A percentile compares a stretch with the other conserved stretches of the same genome.
Conservation (phyloP, 1,139 yeast genomes). For the Wickerhamomyces sp. region DNA sequence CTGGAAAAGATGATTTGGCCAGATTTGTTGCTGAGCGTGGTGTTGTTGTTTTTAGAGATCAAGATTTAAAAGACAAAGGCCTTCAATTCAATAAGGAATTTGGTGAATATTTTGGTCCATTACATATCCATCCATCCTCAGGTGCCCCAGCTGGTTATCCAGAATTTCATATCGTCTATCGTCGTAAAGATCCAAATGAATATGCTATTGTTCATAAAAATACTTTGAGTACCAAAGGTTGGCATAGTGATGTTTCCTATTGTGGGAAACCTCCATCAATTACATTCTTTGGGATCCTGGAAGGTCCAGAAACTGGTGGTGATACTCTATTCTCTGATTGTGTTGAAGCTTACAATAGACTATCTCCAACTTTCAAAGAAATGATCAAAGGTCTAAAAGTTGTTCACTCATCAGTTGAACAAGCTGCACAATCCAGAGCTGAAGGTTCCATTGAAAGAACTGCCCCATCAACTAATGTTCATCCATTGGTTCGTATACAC, state of each 20-base stretch:
- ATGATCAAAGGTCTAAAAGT: conserved; percentile 55
- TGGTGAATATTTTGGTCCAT: conserved; percentile 60
- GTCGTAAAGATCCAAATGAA: conserved; percentile 41
- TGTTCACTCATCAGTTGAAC: conserved; percentile 64
- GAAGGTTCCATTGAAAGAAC: conserved; percentile 63
- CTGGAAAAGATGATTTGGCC: conserved; percentile 62
- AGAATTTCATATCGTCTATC: conserved; percentile 58
- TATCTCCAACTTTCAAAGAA: conserved; percentile 56
- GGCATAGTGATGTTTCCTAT: conserved; percentile 71
- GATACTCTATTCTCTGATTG: conserved; percentile 68
- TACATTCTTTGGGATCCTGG: conserved; percentile 56
- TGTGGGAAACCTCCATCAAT: conserved; percentile 45
- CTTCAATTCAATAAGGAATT: conserved; percentile 48
- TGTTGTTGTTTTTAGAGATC: conserved; percentile 62
- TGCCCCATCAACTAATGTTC: conserved; percentile 51
- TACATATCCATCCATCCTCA: conserved; percentile 72
- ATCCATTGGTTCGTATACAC: conserved; percentile 64
- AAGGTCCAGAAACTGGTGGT: conserved; percentile 64
- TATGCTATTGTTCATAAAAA: conserved; percentile 33
- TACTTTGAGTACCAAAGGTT: conserved; percentile 35
- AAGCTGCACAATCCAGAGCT: conserved; percentile 49
- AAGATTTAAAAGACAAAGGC: conserved; percentile 55
- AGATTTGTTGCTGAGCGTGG: conserved; percentile 62
- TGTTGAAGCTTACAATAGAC: conserved; percentile 61
- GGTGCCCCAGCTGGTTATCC: conserved; percentile 59